These are phyloP conservation scores for Colletotrichum magnum DNA, from an alignment of 2,329 filamentous ascomycete genomes.

Conservation along the genomic window DNA sequence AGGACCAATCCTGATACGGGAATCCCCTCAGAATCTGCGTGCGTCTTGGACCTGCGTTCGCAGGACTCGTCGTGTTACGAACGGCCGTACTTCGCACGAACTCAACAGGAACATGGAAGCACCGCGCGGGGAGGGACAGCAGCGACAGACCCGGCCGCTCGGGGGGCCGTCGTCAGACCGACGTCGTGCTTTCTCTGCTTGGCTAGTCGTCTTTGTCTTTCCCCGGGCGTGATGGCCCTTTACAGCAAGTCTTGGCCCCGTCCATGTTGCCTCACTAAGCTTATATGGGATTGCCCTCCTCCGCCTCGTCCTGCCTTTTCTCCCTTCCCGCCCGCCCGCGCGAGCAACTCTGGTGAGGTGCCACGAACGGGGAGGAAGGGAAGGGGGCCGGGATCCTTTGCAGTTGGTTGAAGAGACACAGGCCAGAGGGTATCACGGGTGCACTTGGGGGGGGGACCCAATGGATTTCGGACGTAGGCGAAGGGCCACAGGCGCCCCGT, in stretches of 20 bases:
- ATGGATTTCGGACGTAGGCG: conserved; percentile 38
- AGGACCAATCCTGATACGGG: background rate
- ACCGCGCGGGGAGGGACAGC: conserved; percentile 10
- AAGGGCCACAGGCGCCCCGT: conserved; percentile 34
- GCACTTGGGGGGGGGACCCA: conserved; percentile 16
- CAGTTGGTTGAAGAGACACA: conserved; percentile 27
- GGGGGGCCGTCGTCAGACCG: background rate
- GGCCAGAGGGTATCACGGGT: conserved; percentile 19
- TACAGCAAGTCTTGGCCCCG: conserved; percentile 2
- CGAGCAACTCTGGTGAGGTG: conserved; percentile 2
- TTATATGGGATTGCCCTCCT: conserved; percentile 18
- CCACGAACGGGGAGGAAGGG: conserved; percentile 1
- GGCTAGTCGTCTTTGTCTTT: background rate
- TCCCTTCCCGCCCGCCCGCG: background rate
- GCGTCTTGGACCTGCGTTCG: conserved; percentile 17
- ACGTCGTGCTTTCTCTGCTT: too few relatives aligned
- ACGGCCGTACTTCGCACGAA: conserved; percentile 41
- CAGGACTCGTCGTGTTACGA: conserved; percentile 22
- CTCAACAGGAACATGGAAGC: conserved; percentile 15
- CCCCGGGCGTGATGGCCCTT: background rate
- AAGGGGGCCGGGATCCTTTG: conserved; percentile 1
- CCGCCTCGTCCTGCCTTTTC: background rate
- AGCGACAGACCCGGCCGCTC: conserved; percentile 20
- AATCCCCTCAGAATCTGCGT: background rate
- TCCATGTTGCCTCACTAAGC: conserved; percentile 24